Conservation (phyloP, 768 basidiomycete genomes). For the Tylopilus sp. region DNA sequence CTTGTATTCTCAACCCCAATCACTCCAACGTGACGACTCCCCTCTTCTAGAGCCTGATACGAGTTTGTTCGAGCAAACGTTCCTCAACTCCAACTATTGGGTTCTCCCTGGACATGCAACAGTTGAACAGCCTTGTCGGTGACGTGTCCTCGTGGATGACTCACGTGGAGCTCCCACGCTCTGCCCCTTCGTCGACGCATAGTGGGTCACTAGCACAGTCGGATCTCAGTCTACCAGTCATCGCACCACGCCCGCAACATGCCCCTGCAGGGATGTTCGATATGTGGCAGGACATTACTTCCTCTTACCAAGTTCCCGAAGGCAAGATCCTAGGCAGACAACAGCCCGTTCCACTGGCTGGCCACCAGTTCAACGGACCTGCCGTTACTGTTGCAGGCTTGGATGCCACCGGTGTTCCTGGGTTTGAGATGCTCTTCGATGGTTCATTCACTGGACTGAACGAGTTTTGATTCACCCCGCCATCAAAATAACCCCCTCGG, state of each 20-base stretch:
- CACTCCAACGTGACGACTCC: too few relatives aligned
- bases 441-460: constrained; percentile 7
- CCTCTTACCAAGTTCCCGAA: constrained; percentile 1
- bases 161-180: too few relatives aligned
- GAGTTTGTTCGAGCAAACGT: constrained; percentile 45
- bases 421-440: constrained; percentile 18
- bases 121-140: too few relatives aligned
- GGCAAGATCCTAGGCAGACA: background rate
- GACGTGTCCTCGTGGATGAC: too few relatives aligned
- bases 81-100: constrained; percentile 31
- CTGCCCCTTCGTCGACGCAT: constrained; percentile 42
- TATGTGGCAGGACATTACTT: constrained; percentile 2
- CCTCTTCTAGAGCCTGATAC: constrained; percentile 45
- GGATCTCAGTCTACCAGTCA: constrained; percentile 25
- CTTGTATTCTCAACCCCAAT: too few relatives aligned
- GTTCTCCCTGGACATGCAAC: too few relatives aligned
- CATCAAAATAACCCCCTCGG: too few relatives aligned
- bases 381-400: constrained; percentile 1
- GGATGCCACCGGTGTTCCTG: background rate
- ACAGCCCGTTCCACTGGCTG: background rate
- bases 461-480: constrained; percentile 11
- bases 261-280: background rate
- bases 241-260: constrained; percentile 29
- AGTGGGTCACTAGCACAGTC: constrained; percentile 39
- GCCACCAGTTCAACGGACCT: constrained; percentile 3